Conservation (phyloP, 495 filamentous ascomycete species). For the Aspergillus asperescens region DNA sequence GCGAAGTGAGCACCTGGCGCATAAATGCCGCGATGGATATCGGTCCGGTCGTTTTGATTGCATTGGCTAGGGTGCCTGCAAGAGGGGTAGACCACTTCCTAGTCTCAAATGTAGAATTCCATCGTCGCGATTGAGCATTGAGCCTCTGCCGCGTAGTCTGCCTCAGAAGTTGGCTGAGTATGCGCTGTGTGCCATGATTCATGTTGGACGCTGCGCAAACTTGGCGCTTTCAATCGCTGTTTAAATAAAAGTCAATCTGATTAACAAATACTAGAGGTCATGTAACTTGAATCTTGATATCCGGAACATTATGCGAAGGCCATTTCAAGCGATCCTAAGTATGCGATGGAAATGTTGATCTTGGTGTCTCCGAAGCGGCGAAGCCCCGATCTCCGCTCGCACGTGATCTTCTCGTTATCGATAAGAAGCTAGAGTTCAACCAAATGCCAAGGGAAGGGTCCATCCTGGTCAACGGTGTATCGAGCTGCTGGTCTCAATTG, state of each 20-base stretch:
- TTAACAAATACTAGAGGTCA: too few relatives aligned
- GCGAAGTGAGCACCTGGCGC: conserved; percentile 94
- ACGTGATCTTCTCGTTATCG: conserved; percentile 34
- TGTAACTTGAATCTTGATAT: too few relatives aligned
- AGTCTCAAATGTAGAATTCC: conserved; percentile 34
- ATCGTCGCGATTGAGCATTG: conserved; percentile 23
- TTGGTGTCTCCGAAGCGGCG: conserved; percentile 17
- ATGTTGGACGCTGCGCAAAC: conserved; percentile 17
- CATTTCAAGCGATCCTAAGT: neutral
- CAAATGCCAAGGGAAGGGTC: too few relatives aligned
- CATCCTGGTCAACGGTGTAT: too few relatives aligned
- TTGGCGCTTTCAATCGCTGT: neutral
- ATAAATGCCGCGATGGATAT: conserved; percentile 91
- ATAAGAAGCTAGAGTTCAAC: neutral
- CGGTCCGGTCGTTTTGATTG: conserved; percentile 79
- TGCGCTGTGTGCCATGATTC: conserved; percentile 32
- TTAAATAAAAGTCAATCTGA: neutral
- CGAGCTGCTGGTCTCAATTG: too few relatives aligned
- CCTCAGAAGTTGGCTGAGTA: conserved; percentile 28
- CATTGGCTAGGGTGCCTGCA: conserved; percentile 74
- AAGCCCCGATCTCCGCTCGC: conserved; percentile 27
- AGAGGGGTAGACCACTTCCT: conserved; percentile 84
- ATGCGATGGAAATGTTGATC: neutral
- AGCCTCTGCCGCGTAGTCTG: conserved; percentile 21
- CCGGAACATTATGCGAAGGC: neutral